A percentile compares a stretch with the other conserved stretches of the same genome.
Evolutionary conservation across 148 eudicot genomes (phyloP).

Genomic region (Rheum nobile): DNA sequence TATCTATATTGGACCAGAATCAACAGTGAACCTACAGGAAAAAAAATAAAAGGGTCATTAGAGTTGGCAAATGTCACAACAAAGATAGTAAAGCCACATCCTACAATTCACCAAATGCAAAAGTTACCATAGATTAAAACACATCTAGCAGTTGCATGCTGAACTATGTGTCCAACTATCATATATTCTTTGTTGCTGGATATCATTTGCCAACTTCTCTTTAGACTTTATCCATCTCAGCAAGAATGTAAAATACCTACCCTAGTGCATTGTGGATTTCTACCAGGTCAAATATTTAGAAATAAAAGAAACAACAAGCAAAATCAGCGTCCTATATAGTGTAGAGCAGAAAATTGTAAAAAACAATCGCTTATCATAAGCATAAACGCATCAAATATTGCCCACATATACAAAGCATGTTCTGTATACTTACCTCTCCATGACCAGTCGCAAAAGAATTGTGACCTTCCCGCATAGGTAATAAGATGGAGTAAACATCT

Average conservation of each 20-base stretch:
- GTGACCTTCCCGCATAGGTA: slow-evolving; percentile 87
- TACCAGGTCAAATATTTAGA: background rate
- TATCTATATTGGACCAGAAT: no score
- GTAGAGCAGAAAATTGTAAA: background rate
- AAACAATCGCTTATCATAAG: background rate
- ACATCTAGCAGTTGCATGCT: background rate
- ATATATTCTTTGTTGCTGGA: background rate
- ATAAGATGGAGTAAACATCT: slow-evolving; percentile 73
- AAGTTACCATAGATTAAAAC: no score
- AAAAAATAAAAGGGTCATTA: no score
- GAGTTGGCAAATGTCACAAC: no score
- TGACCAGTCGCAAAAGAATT: slow-evolving; percentile 65
- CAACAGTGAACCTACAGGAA: no score
- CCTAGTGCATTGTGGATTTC: background rate
- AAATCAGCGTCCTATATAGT: background rate
- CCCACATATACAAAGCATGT: background rate
- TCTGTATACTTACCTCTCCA: slow-evolving; percentile 60
- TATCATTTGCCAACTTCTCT: background rate
- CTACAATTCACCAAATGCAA: no score
- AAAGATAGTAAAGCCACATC: no score
- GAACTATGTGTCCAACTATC: background rate
- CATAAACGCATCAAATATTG: background rate
- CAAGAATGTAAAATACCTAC: background rate
- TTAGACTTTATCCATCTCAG: background rate
- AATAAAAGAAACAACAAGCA: background rate